phyloP scores from a whole-genome alignment of 2,329 filamentous ascomycete genomes.

The Fusarium sambucinum region DNA sequence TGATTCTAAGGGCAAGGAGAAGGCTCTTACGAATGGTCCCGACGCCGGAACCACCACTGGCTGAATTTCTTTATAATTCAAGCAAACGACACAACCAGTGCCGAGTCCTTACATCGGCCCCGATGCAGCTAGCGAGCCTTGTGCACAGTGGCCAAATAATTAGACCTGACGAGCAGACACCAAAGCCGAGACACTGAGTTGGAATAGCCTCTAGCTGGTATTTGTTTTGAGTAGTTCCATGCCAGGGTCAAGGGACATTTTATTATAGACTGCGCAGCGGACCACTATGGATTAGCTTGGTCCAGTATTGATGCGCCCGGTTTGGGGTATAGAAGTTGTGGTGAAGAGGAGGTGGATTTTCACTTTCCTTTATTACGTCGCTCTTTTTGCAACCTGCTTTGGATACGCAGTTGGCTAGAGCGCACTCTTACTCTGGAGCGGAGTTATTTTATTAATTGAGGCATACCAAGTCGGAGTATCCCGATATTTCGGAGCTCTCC shows the following conservation, averaged over 20 bases:
- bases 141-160: conserved; percentile 7
- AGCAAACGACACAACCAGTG: conserved; percentile 22
- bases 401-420: conserved; percentile 35
- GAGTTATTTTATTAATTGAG: conserved; percentile 44
- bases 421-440: conserved; percentile 34
- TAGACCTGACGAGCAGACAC: conserved; percentile 21
- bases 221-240: conserved; percentile 26
- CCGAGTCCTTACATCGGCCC: conserved; percentile 8
- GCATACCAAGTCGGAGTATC: conserved; percentile 37
- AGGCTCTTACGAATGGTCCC: conserved; percentile 17
- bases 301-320: conserved; percentile 20
- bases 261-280: conserved; percentile 29
- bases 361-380: conserved; percentile 37
- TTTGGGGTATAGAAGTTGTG: conserved; percentile 28
- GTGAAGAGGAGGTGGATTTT: conserved; percentile 36
- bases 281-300: conserved; percentile 11
- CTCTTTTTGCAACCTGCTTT: conserved; percentile 35
- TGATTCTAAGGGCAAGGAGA: conserved; percentile 46
- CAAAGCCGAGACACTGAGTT: conserved; percentile 18
- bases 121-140: conserved; percentile 15
- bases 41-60: conserved; percentile 47
- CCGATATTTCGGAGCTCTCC: conserved; percentile 21
- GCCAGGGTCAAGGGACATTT: conserved; percentile 23
- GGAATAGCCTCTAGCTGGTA: conserved; percentile 16
- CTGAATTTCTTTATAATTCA: conserved; percentile 32